A percentile compares a stretch with the other conserved stretches of the same genome.
phyloP scores from a whole-genome alignment of 2,329 filamentous ascomycete species.

The Xylaria sp. region DNA sequence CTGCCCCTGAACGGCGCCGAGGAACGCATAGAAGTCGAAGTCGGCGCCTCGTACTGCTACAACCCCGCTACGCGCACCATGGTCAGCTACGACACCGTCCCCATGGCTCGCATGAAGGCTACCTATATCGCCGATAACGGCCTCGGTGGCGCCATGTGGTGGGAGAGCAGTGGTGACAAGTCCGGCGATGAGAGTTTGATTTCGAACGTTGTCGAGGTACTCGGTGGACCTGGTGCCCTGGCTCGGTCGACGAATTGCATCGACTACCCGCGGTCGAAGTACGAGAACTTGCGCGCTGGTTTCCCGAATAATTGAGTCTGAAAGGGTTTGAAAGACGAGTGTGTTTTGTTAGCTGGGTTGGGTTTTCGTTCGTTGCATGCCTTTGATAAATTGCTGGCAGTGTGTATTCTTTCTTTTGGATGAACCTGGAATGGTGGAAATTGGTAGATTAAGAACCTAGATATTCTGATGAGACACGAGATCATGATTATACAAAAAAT shows the following conservation, averaged over 20 bases:
- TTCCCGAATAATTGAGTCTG: constrained; percentile 43
- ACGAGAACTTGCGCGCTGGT: constrained; percentile 61
- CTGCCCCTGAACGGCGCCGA: constrained; percentile 64
- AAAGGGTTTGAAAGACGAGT: background rate
- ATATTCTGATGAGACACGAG: background rate
- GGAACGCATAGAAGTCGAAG: constrained; percentile 58
- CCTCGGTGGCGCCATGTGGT: constrained; percentile 94
- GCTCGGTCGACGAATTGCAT: constrained; percentile 55
- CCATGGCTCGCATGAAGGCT: constrained; percentile 64
- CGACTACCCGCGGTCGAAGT: constrained; percentile 60
- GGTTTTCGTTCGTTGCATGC: background rate
- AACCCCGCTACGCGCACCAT: constrained; percentile 57
- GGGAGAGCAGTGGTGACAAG: constrained; percentile 81
- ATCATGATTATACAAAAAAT: background rate
- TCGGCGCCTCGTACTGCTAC: constrained; percentile 74
- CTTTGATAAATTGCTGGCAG: too few relatives aligned
- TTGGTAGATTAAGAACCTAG: background rate
- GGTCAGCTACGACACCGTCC: constrained; percentile 72
- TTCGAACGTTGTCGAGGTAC: constrained; percentile 51
- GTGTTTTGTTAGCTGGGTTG: background rate
- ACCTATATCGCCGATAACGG: constrained; percentile 60
- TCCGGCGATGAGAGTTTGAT: constrained; percentile 62
- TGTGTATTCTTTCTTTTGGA: too few relatives aligned
- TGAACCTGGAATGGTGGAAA: background rate
- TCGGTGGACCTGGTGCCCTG: constrained; percentile 50